These are phyloP conservation scores for Paraurostyla sp. DNA, from an alignment of 73 alveolate genomes.

Conservation along the genomic window DNA sequence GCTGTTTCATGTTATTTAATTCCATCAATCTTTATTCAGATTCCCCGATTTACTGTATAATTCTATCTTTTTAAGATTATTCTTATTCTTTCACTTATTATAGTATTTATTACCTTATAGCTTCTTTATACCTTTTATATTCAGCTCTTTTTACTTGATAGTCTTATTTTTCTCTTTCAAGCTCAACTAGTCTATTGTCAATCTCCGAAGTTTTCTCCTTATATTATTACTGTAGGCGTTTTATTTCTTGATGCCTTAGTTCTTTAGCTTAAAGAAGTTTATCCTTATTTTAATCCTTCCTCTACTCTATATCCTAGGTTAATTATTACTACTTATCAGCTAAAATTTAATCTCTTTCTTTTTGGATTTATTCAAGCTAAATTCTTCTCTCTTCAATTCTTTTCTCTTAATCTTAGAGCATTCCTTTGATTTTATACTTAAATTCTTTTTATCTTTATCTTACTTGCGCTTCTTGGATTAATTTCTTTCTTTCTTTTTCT, in stretches of 20 bases:
- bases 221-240: neutral
- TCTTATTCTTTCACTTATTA: neutral
- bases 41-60: neutral
- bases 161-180: neutral
- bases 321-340: neutral
- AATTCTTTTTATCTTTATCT: constrained; percentile 8
- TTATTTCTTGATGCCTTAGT: neutral
- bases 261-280: neutral
- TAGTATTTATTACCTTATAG: neutral
- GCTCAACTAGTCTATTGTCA: neutral
- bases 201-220: neutral
- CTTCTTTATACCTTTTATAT: neutral
- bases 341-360: neutral
- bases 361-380: neutral
- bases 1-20: neutral
- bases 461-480: neutral
- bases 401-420: neutral
- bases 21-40: neutral
- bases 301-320: neutral
- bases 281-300: neutral
- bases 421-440: neutral
- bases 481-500: constrained; percentile 14
- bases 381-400: neutral
- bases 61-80: neutral
- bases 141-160: neutral